Evolutionary conservation across 2,329 filamentous ascomycete genomes (phyloP).

Genomic region (Fonsecaea nubica): DNA sequence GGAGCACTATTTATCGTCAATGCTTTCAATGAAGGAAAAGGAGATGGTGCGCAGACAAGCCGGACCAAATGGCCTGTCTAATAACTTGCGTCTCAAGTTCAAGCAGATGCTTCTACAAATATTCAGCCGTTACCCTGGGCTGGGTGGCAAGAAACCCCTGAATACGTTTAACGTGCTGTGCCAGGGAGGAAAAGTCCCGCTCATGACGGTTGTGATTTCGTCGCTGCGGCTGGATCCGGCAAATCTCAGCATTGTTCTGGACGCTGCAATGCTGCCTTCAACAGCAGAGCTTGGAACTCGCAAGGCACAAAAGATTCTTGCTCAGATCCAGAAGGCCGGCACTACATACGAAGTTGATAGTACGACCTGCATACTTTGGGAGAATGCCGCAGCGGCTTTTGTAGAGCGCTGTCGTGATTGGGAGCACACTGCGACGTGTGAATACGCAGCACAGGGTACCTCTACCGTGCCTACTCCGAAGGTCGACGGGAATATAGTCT

Average conservation of each 20-base stretch:
- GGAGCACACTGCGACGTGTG: background rate
- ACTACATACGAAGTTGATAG: background rate
- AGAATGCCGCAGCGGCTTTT: background rate
- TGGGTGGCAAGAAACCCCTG: background rate
- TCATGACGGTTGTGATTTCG: background rate
- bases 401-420: background rate
- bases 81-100: background rate
- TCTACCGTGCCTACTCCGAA: background rate
- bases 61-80: background rate
- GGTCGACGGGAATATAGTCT: background rate
- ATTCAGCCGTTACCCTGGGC: background rate
- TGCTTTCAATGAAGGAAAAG: background rate
- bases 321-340: background rate
- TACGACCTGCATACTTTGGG: background rate
- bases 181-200: background rate
- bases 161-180: background rate
- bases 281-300: background rate
- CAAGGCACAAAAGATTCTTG: background rate
- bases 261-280: background rate
- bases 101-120: background rate
- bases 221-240: background rate
- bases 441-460: background rate
- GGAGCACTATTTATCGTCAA: background rate
- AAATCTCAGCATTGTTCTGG: background rate
- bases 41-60: background rate